Conservation (phyloP, 2,329 filamentous ascomycete genomes). For the Apiospora malaysiana region DNA sequence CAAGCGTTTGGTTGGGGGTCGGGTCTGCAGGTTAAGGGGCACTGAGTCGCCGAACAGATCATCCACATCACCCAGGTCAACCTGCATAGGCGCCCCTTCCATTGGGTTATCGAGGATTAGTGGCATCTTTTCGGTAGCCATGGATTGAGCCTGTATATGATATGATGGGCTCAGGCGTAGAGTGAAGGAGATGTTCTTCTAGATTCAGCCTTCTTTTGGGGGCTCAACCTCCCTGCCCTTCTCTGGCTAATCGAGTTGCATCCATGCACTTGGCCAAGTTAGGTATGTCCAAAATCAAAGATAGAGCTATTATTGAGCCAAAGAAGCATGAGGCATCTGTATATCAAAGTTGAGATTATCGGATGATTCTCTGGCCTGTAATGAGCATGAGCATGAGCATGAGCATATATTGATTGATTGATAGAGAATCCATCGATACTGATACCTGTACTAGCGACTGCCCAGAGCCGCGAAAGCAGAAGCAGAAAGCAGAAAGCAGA, state of each 20-base stretch:
- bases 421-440: neutral
- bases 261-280: neutral
- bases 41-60: constrained; percentile 79
- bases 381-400: neutral
- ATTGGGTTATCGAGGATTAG: constrained; percentile 53
- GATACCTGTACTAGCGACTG: too few relatives aligned
- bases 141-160: neutral
- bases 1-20: constrained; percentile 68
- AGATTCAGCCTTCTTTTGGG: constrained; percentile 4
- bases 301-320: neutral
- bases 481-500: too few relatives aligned
- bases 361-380: neutral
- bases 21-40: constrained; percentile 57
- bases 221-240: constrained; percentile 13
- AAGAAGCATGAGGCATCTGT: neutral
- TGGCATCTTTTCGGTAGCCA: constrained; percentile 43
- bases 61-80: constrained; percentile 66
- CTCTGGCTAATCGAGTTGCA: neutral
- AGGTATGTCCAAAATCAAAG: neutral
- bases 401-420: neutral
- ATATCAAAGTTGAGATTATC: neutral
- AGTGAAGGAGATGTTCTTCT: neutral
- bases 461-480: too few relatives aligned
- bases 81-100: constrained; percentile 50
- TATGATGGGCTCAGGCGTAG: neutral